phyloP scores from a whole-genome alignment of 768 basidiomycete species.

The Gloeophyllum trabeum region DNA sequence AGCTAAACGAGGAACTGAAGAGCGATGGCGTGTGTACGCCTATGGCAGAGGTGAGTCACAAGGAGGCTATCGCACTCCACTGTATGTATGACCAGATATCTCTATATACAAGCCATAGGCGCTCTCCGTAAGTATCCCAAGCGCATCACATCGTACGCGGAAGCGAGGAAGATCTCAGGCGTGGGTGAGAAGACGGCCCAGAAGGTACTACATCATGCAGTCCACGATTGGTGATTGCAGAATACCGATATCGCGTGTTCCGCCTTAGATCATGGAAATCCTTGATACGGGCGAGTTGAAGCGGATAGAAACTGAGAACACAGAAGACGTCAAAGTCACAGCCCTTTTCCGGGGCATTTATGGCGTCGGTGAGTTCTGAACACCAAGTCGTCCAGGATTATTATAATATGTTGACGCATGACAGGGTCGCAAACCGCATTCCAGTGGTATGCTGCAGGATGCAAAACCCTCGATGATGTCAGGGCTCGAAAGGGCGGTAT shows the following conservation, averaged over 20 bases:
- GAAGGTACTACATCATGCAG: no score
- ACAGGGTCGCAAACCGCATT: constrained; percentile 55
- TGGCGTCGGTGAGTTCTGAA: constrained; percentile 56
- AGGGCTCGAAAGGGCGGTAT: constrained; percentile 46
- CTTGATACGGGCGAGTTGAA: constrained; percentile 60
- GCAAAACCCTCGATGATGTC: constrained; percentile 71
- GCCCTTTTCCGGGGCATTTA: constrained; percentile 71
- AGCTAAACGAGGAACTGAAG: constrained; percentile 44
- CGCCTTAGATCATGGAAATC: constrained; percentile 73
- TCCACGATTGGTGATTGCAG: no score
- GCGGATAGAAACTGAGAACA: constrained; percentile 56
- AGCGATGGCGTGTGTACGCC: constrained; percentile 55
- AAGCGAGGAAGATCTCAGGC: constrained; percentile 49
- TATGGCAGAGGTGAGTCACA: constrained; percentile 53
- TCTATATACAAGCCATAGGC: constrained; percentile 35
- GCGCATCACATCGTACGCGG: constrained; percentile 43
- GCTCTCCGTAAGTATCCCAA: constrained; percentile 42
- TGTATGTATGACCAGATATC: neutral
- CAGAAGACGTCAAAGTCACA: constrained; percentile 46
- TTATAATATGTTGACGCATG: neutral
- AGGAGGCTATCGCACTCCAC: neutral
- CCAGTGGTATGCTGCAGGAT: constrained; percentile 67
- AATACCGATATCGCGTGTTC: no score
- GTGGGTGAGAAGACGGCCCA: constrained; percentile 67
- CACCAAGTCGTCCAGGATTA: neutral